phyloP scores from a whole-genome alignment of 306 rosid species.

The Trifolium fragiferum region DNA sequence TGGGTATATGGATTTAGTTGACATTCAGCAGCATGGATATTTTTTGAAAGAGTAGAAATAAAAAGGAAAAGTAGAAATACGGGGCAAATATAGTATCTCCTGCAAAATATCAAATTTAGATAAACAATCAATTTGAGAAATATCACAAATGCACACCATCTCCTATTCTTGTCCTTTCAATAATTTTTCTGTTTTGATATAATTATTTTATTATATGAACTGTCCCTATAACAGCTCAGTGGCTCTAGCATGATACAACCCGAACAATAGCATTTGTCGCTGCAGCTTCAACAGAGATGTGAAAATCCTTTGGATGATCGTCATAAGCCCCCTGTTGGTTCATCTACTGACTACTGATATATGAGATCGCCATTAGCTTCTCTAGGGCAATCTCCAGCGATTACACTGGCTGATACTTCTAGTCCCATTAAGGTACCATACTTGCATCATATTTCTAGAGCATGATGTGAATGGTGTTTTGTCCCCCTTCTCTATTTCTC shows the following conservation, averaged over 20 bases:
- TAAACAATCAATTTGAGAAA: slow-evolving; percentile 4
- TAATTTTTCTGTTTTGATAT: slow-evolving; percentile 15
- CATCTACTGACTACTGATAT: slow-evolving; percentile 67
- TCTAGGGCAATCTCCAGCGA: slow-evolving; percentile 61
- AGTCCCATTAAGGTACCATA: slow-evolving; percentile 64
- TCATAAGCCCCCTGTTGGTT: slow-evolving; percentile 55
- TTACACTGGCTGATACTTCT: slow-evolving; percentile 58
- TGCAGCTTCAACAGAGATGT: slow-evolving; percentile 81
- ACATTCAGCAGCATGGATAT: not conserved
- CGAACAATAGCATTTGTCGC: slow-evolving; percentile 65
- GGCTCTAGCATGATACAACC: slow-evolving; percentile 61
- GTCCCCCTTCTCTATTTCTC: not conserved
- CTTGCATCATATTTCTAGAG: slow-evolving; percentile 17
- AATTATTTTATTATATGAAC: slow-evolving; percentile 26
- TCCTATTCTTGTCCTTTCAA: slow-evolving; percentile 16
- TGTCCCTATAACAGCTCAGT: slow-evolving; percentile 60
- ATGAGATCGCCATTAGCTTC: slow-evolving; percentile 65
- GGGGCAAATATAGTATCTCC: not conserved
- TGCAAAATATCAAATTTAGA: slow-evolving; percentile 13
- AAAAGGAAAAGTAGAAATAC: not conserved
- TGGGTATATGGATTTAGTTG: slow-evolving; percentile 1
- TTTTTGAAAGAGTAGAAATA: not conserved
- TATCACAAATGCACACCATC: not conserved
- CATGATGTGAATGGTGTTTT: slow-evolving; percentile 6
- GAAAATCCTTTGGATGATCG: slow-evolving; percentile 76